Conservation (phyloP, 78 protist species). For the Acrasis kona region DNA sequence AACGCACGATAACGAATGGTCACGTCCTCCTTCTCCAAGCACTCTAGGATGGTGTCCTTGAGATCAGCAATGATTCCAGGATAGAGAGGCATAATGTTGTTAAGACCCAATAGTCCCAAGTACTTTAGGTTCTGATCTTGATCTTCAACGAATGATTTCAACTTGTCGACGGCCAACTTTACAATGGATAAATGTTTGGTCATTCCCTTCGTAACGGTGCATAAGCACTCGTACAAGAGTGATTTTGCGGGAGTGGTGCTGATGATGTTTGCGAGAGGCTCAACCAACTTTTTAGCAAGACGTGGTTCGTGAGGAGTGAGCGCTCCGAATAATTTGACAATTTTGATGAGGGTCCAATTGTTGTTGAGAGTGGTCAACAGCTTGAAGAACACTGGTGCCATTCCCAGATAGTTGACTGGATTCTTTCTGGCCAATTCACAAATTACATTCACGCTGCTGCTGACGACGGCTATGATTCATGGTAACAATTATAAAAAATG, state of each 20-base stretch:
- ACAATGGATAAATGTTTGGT: slow-evolving; percentile 30
- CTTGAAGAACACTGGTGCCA: slow-evolving; percentile 81
- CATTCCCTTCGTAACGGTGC: slow-evolving; percentile 59
- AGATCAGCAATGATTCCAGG: slow-evolving; percentile 25
- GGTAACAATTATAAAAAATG: background rate
- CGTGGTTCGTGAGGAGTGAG: slow-evolving; percentile 86
- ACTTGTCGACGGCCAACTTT: slow-evolving; percentile 69
- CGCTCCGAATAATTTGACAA: slow-evolving; percentile 83
- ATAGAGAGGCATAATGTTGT: slow-evolving; percentile 44
- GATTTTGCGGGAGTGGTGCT: slow-evolving; percentile 77
- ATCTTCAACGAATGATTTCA: slow-evolving; percentile 74
- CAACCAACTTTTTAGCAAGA: slow-evolving; percentile 77
- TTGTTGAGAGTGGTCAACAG: slow-evolving; percentile 54
- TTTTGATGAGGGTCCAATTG: slow-evolving; percentile 94
- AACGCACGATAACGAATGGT: slow-evolving; percentile 84
- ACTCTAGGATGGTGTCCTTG: slow-evolving; percentile 46
- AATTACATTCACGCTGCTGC: slow-evolving; percentile 87
- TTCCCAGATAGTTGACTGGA: slow-evolving; percentile 85
- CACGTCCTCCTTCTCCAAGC: slow-evolving; percentile 79
- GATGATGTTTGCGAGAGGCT: slow-evolving; percentile 81
- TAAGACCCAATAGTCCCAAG: slow-evolving; percentile 81
- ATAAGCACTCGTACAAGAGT: slow-evolving; percentile 80
- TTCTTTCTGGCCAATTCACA: slow-evolving; percentile 91
- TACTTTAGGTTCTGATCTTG: slow-evolving; percentile 90
- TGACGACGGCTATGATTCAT: slow-evolving; percentile 41